A percentile compares a stretch with the other conserved stretches of the same genome.
phyloP scores from a whole-genome alignment of 805 yeast species.

The Starmerella gropengiesseri region DNA sequence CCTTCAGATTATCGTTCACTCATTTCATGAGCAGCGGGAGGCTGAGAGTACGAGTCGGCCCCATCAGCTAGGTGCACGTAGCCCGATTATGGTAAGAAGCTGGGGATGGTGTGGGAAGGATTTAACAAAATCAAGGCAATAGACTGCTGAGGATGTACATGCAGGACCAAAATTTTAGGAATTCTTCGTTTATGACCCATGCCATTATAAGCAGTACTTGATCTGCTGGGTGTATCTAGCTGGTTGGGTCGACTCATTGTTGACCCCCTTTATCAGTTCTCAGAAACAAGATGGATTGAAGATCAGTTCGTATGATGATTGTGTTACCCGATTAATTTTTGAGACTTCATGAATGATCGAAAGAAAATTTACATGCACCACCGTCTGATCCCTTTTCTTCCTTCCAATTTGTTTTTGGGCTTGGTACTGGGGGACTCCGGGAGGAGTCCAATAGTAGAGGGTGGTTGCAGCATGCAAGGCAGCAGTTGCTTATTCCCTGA shows the following conservation, averaged over 20 bases:
- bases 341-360: constrained; percentile 13
- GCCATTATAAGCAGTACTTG: neutral
- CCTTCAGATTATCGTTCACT: too few species aligned
- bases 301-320: constrained; percentile 16
- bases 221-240: constrained; percentile 10
- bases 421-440: constrained; percentile 13
- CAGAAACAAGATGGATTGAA: neutral
- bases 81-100: neutral
- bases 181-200: constrained; percentile 28
- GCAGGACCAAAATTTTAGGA: constrained; percentile 28
- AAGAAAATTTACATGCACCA: constrained; percentile 27
- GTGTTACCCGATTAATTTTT: constrained; percentile 13
- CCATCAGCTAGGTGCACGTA: constrained; percentile 5
- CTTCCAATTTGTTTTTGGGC: neutral
- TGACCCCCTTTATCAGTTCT: neutral
- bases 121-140: constrained; percentile 22
- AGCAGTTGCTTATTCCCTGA: neutral
- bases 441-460: constrained; percentile 9
- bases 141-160: constrained; percentile 27
- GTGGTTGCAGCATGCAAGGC: neutral
- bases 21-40: too few species aligned
- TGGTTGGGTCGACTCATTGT: constrained; percentile 9
- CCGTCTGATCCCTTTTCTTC: constrained; percentile 23
- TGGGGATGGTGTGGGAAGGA: constrained; percentile 16
- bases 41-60: neutral